Evolutionary conservation across 192 early-diverging fungal genomes (phyloP).

Genomic region (Spizellomyces sp.): DNA sequence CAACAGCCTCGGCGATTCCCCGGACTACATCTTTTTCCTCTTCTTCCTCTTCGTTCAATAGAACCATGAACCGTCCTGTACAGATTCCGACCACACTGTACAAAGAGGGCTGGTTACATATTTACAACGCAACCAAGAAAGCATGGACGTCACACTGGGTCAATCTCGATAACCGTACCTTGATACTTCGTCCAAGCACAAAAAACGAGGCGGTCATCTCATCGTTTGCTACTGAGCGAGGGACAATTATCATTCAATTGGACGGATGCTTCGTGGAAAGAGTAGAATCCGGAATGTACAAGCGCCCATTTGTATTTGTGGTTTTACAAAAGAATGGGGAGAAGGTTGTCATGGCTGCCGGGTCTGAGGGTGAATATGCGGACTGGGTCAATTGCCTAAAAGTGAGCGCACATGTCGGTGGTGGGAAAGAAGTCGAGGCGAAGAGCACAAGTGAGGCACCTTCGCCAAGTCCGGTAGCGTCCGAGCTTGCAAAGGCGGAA

Average conservation of each 20-base stretch:
- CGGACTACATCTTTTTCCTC: neutral
- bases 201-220: slow-evolving; percentile 33
- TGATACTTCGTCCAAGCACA: slow-evolving; percentile 19
- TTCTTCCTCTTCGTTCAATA: neutral
- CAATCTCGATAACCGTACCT: slow-evolving; percentile 23
- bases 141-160: slow-evolving; percentile 32
- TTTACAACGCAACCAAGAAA: slow-evolving; percentile 4
- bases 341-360: slow-evolving; percentile 19
- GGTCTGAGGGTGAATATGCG: slow-evolving; percentile 20
- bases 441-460: too few species aligned
- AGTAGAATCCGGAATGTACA: slow-evolving; percentile 7
- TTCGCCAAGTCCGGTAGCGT: neutral
- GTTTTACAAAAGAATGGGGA: slow-evolving; percentile 32
- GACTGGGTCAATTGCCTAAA: slow-evolving; percentile 44
- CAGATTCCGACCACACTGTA: slow-evolving; percentile 20
- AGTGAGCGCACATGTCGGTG: slow-evolving; percentile 6
- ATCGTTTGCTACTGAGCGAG: neutral
- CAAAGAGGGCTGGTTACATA: slow-evolving; percentile 40
- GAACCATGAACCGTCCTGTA: neutral
- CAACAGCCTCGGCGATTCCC: neutral
- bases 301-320: slow-evolving; percentile 22
- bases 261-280: slow-evolving; percentile 11
- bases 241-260: neutral
- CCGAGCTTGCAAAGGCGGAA: slow-evolving; percentile 4
- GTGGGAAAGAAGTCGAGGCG: neutral